Conservation (phyloP, 1,284 basidiomycete species). For the Ceratobasidium theobromae region DNA sequence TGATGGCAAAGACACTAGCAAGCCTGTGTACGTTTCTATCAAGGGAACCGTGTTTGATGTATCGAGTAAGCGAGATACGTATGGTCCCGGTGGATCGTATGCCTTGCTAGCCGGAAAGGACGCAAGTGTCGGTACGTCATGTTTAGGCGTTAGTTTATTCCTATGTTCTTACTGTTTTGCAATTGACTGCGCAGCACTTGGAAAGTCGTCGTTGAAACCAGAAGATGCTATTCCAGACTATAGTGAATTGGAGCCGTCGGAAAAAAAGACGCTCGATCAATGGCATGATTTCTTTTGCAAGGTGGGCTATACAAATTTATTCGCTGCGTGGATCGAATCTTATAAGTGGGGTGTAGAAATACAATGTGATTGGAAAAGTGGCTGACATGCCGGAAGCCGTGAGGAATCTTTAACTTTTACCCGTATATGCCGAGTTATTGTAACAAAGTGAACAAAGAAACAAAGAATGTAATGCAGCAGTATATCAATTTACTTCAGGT, state of each 20-base stretch:
- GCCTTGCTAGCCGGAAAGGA: conserved; percentile 25
- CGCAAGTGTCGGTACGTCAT: conserved; percentile 22
- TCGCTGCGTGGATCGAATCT: not conserved
- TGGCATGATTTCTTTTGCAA: conserved; percentile 30
- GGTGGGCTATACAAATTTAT: not conserved
- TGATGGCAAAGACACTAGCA: conserved; percentile 63
- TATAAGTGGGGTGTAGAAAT: not conserved
- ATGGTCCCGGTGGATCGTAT: conserved; percentile 59
- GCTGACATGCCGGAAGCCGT: conserved; percentile 29
- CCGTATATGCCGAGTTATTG: not conserved
- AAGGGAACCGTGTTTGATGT: conserved; percentile 92
- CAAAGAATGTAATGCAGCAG: not conserved
- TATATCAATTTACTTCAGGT: not conserved
- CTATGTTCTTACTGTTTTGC: not conserved
- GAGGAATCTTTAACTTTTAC: not conserved
- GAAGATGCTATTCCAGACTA: conserved; percentile 22
- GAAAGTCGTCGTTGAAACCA: conserved; percentile 24
- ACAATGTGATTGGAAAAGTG: conserved; percentile 21
- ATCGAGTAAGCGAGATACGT: conserved; percentile 75
- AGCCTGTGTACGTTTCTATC: conserved; percentile 85
- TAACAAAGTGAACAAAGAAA: not conserved
- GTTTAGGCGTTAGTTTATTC: not conserved
- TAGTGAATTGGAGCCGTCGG: not conserved
- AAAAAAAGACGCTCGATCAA: conserved; percentile 15
- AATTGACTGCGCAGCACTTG: not conserved